Evolutionary conservation across 1,139 yeast species (phyloP).

Genomic region (Maudiozyma humilis): DNA sequence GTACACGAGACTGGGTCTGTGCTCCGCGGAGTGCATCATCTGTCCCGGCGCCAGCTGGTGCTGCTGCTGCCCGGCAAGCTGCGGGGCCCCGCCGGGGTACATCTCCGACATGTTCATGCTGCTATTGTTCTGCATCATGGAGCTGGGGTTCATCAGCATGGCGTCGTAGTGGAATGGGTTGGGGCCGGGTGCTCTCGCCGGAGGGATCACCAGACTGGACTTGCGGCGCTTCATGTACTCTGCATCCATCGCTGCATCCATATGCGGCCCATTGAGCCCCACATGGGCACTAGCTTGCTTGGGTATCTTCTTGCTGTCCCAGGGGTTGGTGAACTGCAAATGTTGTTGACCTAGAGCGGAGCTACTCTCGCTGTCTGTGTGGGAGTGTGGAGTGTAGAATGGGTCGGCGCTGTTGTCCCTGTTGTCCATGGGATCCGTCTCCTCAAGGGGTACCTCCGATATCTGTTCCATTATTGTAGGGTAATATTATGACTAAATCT

Average conservation of each 20-base stretch:
- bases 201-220: constrained; percentile 34
- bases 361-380: neutral
- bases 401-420: neutral
- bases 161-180: constrained; percentile 33
- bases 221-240: constrained; percentile 22
- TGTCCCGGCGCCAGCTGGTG: constrained; percentile 23
- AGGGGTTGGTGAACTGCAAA: constrained; percentile 22
- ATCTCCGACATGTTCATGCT: neutral
- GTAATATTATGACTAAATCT: too few relatives aligned
- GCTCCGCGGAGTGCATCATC: constrained; percentile 9
- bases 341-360: neutral
- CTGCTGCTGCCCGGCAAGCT: too few relatives aligned
- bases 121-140: neutral
- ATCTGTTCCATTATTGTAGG: constrained; percentile 2
- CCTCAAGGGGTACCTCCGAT: constrained; percentile 4
- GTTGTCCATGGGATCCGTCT: constrained; percentile 4
- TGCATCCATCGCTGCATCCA: constrained; percentile 8
- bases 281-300: constrained; percentile 4
- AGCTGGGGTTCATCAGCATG: constrained; percentile 13
- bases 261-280: neutral
- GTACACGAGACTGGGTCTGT: constrained; percentile 21
- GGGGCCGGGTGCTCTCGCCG: constrained; percentile 42
- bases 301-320: constrained; percentile 18
- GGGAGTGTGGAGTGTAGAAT: neutral
- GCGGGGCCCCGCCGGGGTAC: neutral